Conservation (phyloP, 805 yeast species). For the Saccharomycopsis sp. region DNA sequence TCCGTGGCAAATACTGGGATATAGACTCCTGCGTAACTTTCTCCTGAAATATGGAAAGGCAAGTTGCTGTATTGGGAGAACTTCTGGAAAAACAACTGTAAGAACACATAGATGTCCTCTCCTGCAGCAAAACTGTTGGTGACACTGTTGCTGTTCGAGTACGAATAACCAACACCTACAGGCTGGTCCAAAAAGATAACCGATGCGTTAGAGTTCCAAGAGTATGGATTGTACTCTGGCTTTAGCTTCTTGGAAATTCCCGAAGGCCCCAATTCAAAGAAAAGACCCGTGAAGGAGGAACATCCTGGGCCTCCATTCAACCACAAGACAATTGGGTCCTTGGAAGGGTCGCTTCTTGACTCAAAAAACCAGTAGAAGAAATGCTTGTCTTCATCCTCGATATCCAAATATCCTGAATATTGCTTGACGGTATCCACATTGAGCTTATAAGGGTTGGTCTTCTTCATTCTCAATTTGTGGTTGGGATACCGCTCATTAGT, state of each 20-base stretch:
- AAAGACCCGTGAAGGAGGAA: constrained; percentile 79
- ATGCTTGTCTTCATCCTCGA: constrained; percentile 80
- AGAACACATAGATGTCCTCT: constrained; percentile 70
- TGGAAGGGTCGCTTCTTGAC: constrained; percentile 80
- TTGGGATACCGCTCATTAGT: constrained; percentile 34
- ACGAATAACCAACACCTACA: constrained; percentile 75
- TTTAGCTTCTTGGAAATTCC: constrained; percentile 52
- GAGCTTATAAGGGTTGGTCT: constrained; percentile 52
- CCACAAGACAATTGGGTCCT: constrained; percentile 84
- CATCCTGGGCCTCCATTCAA: constrained; percentile 95
- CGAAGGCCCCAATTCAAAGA: constrained; percentile 83
- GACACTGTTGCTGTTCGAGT: constrained; percentile 53
- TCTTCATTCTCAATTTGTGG: constrained; percentile 57
- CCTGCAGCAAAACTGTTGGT: constrained; percentile 77
- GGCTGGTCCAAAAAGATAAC: constrained; percentile 87
- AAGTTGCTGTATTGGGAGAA: constrained; percentile 50
- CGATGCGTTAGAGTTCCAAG: constrained; percentile 83
- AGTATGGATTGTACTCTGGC: constrained; percentile 64
- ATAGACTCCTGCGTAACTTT: constrained; percentile 91
- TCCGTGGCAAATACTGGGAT: constrained; percentile 85
- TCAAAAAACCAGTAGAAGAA: constrained; percentile 62
- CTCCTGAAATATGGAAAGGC: constrained; percentile 86
- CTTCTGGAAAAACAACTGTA: constrained; percentile 72
- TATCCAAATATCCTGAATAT: constrained; percentile 80
- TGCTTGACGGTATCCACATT: constrained; percentile 83